Percentiles rank a stretch among this genome's conserved stretches.
phyloP scores from a whole-genome alignment of 495 filamentous ascomycete genomes.

The Penicillium mononematosum region DNA sequence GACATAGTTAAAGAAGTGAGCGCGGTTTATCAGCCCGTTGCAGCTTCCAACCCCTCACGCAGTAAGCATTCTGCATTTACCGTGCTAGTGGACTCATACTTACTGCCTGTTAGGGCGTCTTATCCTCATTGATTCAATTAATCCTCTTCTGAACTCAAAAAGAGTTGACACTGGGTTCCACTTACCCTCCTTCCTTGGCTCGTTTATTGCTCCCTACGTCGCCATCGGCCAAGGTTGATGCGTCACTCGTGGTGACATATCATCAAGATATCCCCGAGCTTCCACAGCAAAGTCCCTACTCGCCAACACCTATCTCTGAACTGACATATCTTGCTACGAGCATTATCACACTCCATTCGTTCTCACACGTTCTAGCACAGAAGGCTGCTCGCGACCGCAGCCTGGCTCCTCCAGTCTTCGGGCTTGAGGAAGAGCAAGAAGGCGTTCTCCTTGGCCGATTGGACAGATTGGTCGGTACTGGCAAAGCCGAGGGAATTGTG shows the following conservation, averaged over 20 bases:
- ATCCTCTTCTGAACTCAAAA: constrained; percentile 37
- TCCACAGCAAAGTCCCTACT: constrained; percentile 59
- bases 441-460: constrained; percentile 64
- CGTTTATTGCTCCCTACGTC: constrained; percentile 32
- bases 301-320: constrained; percentile 61
- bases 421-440: constrained; percentile 69
- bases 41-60: constrained; percentile 30
- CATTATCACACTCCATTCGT: constrained; percentile 58
- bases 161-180: constrained; percentile 32
- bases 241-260: constrained; percentile 45
- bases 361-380: constrained; percentile 65
- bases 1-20: constrained; percentile 59
- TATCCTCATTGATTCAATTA: constrained; percentile 47
- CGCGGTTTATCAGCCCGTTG: constrained; percentile 28
- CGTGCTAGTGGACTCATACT: background rate
- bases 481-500: constrained; percentile 59
- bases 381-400: constrained; percentile 70
- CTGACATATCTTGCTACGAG: constrained; percentile 68
- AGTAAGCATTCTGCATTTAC: constrained; percentile 26
- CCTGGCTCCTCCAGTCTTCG: constrained; percentile 68
- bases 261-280: constrained; percentile 49
- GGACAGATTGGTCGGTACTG: constrained; percentile 45
- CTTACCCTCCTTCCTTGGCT: constrained; percentile 41
- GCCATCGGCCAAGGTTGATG: constrained; percentile 32
- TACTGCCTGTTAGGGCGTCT: constrained; percentile 35